phyloP scores from a whole-genome alignment of 2,329 filamentous ascomycete species.

The Didymosphaeria variabile region DNA sequence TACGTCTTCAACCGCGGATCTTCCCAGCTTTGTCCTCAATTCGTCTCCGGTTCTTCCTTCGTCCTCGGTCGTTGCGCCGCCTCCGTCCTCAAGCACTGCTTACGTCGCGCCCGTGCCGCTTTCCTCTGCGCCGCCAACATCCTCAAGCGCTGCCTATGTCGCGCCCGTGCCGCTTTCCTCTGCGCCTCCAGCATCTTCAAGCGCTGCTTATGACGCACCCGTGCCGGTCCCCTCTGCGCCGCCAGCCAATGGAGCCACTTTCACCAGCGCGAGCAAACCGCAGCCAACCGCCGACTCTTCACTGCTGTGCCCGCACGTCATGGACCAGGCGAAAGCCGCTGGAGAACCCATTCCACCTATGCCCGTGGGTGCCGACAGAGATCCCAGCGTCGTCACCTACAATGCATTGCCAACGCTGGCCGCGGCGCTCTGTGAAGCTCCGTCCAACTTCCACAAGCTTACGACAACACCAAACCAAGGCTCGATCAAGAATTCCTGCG shows the following conservation, averaged over 20 bases:
- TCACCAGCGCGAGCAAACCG: not conserved
- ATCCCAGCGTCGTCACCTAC: constrained; percentile 1
- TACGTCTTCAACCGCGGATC: not conserved
- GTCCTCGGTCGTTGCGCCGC: not conserved
- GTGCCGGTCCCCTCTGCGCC: not conserved
- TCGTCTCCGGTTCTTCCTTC: not conserved
- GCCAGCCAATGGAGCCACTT: not conserved
- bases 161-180: not conserved
- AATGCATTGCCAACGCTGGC: constrained; percentile 12
- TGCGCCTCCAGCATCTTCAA: constrained; percentile 1
- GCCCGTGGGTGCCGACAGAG: constrained; percentile 4
- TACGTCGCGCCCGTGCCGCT: too few relatives aligned
- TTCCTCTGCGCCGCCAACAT: not conserved
- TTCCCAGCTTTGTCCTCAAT: not conserved
- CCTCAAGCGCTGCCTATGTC: not conserved
- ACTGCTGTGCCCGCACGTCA: constrained; percentile 6
- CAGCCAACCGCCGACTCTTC: constrained; percentile 1
- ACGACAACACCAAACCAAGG: constrained; percentile 16
- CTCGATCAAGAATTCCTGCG: constrained; percentile 30
- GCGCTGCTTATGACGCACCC: not conserved
- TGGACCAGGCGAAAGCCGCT: not conserved
- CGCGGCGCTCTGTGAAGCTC: constrained; percentile 2
- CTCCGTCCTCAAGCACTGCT: not conserved
- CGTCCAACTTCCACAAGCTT: constrained; percentile 18
- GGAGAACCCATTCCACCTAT: constrained; percentile 1